Conservation (phyloP, 345 rosid species). For the Hevea brasiliensis region DNA sequence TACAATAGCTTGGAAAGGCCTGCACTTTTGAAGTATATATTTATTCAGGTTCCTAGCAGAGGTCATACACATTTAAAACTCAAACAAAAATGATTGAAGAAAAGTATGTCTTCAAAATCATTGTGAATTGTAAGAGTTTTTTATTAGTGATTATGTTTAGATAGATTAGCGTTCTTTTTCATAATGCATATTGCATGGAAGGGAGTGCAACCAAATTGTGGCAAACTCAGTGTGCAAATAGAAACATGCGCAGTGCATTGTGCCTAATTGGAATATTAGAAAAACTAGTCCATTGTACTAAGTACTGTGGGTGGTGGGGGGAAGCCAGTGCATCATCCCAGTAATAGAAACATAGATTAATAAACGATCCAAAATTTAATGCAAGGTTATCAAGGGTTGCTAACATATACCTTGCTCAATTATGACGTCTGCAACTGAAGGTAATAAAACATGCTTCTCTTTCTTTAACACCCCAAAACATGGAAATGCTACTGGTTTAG, state of each 20-base stretch:
- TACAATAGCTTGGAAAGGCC: no score
- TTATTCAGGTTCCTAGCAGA: background rate
- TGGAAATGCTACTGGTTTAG: conserved; percentile 59
- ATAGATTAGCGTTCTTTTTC: background rate
- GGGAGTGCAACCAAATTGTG: background rate
- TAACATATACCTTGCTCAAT: conserved; percentile 57
- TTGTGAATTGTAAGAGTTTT: background rate
- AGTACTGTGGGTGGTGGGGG: no score
- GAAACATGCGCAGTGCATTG: no score
- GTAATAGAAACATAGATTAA: background rate
- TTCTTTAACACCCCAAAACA: conserved; percentile 65
- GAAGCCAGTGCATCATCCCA: background rate
- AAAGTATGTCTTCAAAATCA: background rate
- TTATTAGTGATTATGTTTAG: background rate
- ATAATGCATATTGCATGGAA: background rate
- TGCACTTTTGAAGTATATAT: background rate
- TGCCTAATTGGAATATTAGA: no score
- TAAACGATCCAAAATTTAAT: background rate
- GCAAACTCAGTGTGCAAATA: no score
- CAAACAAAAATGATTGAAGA: background rate
- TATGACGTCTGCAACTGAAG: conserved; percentile 61
- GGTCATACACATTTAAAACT: background rate
- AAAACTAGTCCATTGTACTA: no score
- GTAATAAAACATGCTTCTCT: conserved; percentile 66
- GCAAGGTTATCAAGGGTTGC: background rate